Base-by-base conservation (phyloP, 2,329 filamentous ascomycete genomes). In the Talaromyces pinophilus region DNA sequence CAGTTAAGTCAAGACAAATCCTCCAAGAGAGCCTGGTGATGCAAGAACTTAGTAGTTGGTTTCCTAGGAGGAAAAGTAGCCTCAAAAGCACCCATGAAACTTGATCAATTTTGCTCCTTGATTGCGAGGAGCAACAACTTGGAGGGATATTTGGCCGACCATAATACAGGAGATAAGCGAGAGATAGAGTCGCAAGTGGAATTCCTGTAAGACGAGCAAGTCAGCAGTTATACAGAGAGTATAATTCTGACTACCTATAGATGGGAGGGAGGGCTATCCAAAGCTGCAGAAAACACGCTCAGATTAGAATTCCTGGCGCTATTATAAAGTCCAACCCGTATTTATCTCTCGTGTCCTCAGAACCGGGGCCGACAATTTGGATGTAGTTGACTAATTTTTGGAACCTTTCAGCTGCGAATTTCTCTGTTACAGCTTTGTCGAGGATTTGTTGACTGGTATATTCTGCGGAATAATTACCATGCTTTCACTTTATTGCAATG, bases 101-200 rank as follows among this genome's bases (percentile, higher is more conserved):
- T 28, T 62, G 59, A 62, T 50, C 30, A 62, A 38, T 35, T 22
- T 5, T 15, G 7, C 44, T 38, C 40, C 59, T 13, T 62, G 59
- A 11, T 35, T 8, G n/a, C 28, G 25, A 11, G 17, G 17, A 50
- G 44, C 59, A 1, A 30, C 25, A 35, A 28, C 59, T 22, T 19
- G n/a, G n/a, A 62, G 30, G n/a, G 17, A 30, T 5, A 50, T 13
- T 19, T 13, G 44, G 42, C 50, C 59, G 25, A 25, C 59, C 59
- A 25, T 48, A 50, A 42, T 33, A 35, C 4, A 50, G 15, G n/a
- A 61, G 19, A 48, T 19, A 48, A n/a, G 40, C 28, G 15, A 61
- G 5, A 6, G 42, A 42, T 46, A 50, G 28, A 10, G 10, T 46
- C 3, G 59, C 59, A 35, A 61, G 33, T 22, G 40, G 42, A 5